Evolutionary conservation across 2,329 filamentous ascomycete genomes (phyloP).

Genomic region (Aureobasidium pullulans): DNA sequence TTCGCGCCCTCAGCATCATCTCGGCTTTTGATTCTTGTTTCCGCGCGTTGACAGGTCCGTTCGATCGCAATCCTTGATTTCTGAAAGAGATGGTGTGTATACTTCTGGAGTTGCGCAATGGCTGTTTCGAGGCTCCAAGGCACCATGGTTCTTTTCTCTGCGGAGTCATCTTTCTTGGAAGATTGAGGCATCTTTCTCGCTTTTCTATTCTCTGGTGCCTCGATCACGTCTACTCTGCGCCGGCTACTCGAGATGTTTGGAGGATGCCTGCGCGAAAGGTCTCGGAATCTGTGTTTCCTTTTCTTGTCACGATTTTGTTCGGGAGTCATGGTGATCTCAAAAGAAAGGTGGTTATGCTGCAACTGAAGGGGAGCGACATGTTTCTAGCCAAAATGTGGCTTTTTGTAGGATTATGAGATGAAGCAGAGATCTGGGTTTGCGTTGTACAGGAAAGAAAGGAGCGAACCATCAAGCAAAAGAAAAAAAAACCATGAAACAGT

Average conservation of each 20-base stretch:
- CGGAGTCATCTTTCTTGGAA: background rate
- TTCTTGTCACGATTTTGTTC: background rate
- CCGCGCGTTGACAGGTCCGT: background rate
- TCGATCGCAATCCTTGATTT: background rate
- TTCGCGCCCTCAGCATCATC: background rate
- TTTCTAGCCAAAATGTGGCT: background rate
- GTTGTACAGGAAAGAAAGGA: conserved; percentile 3
- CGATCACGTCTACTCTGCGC: background rate
- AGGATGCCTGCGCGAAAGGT: background rate
- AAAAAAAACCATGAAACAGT: background rate
- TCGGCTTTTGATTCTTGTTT: background rate
- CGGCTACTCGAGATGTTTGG: background rate
- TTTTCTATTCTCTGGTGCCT: background rate
- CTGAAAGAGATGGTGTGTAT: background rate
- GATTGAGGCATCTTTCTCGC: background rate
- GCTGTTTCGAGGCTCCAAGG: background rate
- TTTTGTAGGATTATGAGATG: conserved; percentile 1
- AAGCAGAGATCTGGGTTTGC: background rate
- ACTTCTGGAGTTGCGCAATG: background rate
- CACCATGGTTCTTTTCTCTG: background rate
- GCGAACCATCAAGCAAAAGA: background rate
- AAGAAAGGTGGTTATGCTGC: background rate
- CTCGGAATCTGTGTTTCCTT: background rate
- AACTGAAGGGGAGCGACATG: background rate
- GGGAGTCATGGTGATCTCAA: background rate